Evolutionary conservation across 176 grass and related monocot species (phyloP).

Genomic region (Cocos nucifera): DNA sequence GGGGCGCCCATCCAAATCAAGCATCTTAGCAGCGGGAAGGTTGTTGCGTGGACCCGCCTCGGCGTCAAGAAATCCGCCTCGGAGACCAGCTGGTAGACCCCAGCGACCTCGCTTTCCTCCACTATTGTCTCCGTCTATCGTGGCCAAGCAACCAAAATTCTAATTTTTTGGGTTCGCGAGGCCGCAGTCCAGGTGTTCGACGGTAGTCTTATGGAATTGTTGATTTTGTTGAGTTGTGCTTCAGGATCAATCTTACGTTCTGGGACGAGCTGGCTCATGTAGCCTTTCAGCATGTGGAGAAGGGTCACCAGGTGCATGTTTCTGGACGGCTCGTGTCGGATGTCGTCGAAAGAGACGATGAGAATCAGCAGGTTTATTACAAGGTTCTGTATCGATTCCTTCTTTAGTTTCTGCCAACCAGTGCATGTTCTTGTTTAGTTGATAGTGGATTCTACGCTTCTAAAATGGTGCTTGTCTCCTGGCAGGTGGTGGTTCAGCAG

Average conservation of each 20-base stretch:
- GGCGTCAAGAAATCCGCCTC: slow-evolving; percentile 68
- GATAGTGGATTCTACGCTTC: too few species aligned
- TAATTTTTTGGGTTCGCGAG: background rate
- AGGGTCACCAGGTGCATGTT: slow-evolving; percentile 61
- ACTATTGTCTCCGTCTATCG: too few species aligned
- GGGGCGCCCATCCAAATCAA: slow-evolving; percentile 62
- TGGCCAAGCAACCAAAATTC: background rate
- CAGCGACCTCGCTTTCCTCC: background rate
- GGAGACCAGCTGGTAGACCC: slow-evolving; percentile 58
- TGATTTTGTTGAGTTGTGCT: background rate
- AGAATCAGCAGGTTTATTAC: slow-evolving; percentile 55
- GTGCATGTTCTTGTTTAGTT: too few species aligned
- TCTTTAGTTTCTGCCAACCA: too few species aligned
- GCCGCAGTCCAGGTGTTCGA: background rate
- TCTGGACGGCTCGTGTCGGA: slow-evolving; percentile 81
- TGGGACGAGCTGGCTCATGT: slow-evolving; percentile 82
- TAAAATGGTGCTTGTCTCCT: slow-evolving; percentile 3
- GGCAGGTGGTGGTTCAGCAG: slow-evolving; percentile 72
- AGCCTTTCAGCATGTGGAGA: slow-evolving; percentile 68
- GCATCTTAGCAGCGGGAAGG: slow-evolving; percentile 53
- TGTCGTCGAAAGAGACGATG: slow-evolving; percentile 50
- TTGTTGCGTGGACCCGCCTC: slow-evolving; percentile 60
- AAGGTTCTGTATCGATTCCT: slow-evolving; percentile 46
- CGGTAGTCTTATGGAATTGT: background rate
- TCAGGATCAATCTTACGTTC: slow-evolving; percentile 75